phyloP scores from a whole-genome alignment of 805 yeast species.

The Candida krabiensis region DNA sequence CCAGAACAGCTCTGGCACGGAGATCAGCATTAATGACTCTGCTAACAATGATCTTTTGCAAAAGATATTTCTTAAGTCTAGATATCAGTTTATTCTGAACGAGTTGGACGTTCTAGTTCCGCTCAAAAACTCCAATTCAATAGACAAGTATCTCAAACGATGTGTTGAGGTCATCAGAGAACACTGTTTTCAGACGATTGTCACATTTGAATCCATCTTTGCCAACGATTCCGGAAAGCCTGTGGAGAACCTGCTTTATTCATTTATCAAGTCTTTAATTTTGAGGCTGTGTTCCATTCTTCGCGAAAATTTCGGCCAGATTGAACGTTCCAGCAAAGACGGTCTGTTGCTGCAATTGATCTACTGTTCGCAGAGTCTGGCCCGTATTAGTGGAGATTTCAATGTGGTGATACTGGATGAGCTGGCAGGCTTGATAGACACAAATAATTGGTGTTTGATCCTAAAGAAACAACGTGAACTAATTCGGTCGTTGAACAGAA shows the following conservation, averaged over 20 bases:
- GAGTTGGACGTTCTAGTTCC: constrained; percentile 63
- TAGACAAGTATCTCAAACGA: constrained; percentile 68
- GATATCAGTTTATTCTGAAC: constrained; percentile 63
- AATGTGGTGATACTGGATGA: constrained; percentile 50
- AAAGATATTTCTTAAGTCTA: constrained; percentile 62
- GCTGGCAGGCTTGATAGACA: constrained; percentile 34
- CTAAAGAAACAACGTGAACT: constrained; percentile 43
- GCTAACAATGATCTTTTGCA: constrained; percentile 39
- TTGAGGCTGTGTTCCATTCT: constrained; percentile 32
- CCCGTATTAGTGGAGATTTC: constrained; percentile 69
- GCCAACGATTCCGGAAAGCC: constrained; percentile 34
- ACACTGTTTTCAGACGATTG: constrained; percentile 70
- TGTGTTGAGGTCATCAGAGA: constrained; percentile 85
- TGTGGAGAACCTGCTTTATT: constrained; percentile 34
- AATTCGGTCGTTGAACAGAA: constrained; percentile 25
- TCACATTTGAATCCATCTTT: constrained; percentile 66
- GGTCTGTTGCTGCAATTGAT: constrained; percentile 79
- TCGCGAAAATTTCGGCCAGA: constrained; percentile 30
- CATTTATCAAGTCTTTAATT: constrained; percentile 37
- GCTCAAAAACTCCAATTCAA: constrained; percentile 48
- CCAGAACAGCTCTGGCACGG: constrained; percentile 14
- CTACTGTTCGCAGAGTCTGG: constrained; percentile 85
- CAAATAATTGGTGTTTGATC: constrained; percentile 43
- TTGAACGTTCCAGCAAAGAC: constrained; percentile 47
- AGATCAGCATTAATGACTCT: constrained; percentile 1